Conservation (phyloP, 2,329 filamentous ascomycete genomes). For the Sporothrix mexicana region DNA sequence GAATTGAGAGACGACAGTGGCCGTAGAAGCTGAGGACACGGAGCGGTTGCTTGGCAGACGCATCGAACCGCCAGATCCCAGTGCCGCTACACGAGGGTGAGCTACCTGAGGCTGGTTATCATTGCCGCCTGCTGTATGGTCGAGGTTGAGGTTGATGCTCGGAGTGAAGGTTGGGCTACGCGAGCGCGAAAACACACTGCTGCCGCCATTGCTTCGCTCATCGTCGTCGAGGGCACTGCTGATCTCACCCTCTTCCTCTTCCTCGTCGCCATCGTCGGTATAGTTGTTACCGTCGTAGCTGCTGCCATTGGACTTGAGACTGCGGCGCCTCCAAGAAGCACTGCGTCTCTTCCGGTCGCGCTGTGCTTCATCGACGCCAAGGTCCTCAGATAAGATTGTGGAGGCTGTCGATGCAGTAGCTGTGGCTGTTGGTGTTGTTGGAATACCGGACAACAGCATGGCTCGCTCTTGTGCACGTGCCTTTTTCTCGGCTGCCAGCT, state of each 20-base stretch:
- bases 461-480: conserved; percentile 50
- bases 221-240: conserved; percentile 54
- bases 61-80: conserved; percentile 30
- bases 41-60: conserved; percentile 9
- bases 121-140: conserved; percentile 33
- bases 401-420: conserved; percentile 19
- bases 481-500: conserved; percentile 58
- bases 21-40: conserved; percentile 41
- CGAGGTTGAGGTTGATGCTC: conserved; percentile 36
- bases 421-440: conserved; percentile 31
- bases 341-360: conserved; percentile 48
- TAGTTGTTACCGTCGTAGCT: conserved; percentile 56
- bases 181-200: conserved; percentile 66
- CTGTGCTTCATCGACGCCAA: conserved; percentile 58
- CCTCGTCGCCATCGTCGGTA: conserved; percentile 48
- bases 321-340: conserved; percentile 43
- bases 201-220: conserved; percentile 54
- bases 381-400: conserved; percentile 54
- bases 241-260: conserved; percentile 45
- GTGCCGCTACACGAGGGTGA: conserved; percentile 37
- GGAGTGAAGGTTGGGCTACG: conserved; percentile 61
- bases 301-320: conserved; percentile 51
- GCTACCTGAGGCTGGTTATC: conserved; percentile 33
- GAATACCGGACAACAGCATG: conserved; percentile 40
- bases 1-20: conserved; percentile 22